Percentiles rank a stretch among this genome's conserved stretches.
phyloP scores from a whole-genome alignment of 129 eudicot species.

The Tagetes patula region DNA sequence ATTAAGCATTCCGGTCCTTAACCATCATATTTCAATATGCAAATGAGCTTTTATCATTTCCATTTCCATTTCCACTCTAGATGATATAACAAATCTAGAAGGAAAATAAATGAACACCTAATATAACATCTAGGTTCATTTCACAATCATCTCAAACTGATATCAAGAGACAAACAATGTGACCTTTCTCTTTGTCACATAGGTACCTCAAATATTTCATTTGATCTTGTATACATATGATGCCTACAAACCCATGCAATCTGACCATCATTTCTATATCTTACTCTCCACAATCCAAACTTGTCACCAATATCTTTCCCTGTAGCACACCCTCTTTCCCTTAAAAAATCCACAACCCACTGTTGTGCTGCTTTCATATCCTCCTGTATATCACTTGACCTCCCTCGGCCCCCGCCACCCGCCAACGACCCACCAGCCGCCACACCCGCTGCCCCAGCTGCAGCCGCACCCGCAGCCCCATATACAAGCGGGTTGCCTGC shows the following conservation, averaged over 20 bases:
- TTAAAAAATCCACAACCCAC: conserved; percentile 78
- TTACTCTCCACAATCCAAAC: conserved; percentile 82
- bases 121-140: too few species aligned
- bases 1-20: too few species aligned
- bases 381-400: conserved; percentile 59
- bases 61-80: too few species aligned
- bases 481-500: conserved; percentile 54
- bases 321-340: conserved; percentile 65
- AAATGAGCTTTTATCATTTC: too few species aligned
- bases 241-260: conserved; percentile 86
- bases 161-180: too few species aligned
- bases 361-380: conserved; percentile 86
- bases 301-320: conserved; percentile 90
- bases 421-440: conserved; percentile 45
- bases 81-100: too few species aligned
- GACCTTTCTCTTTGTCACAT: conserved; percentile 34
- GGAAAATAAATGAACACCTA: too few species aligned
- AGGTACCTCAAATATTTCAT: conserved; percentile 75
- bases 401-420: conserved; percentile 37
- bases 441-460: conserved; percentile 57
- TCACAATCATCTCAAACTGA: too few species aligned
- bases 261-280: conserved; percentile 75
- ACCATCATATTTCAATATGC: too few species aligned
- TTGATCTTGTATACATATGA: conserved; percentile 62
- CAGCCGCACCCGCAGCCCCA: conserved; percentile 65